Evolutionary conservation across 805 yeast genomes (phyloP).

Genomic region (Nakazawaea siamensis): DNA sequence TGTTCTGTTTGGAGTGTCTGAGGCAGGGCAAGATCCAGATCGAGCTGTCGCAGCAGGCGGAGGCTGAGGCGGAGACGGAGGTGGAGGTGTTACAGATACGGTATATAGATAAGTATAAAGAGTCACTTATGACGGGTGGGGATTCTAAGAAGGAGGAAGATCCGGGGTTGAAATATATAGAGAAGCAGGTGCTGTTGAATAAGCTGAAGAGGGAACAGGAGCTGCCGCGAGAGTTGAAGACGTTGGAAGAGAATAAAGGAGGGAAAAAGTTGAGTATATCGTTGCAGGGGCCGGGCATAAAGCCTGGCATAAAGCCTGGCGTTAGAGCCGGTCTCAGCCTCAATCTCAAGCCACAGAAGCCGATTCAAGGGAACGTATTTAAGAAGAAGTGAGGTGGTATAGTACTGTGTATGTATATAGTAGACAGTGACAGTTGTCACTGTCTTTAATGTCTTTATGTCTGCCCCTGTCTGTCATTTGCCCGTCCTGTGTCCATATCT

Average conservation of each 20-base stretch:
- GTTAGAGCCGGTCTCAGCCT: no score
- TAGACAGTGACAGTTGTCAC: no score
- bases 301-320: neutral
- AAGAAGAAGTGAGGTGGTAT: slow-evolving; percentile 2
- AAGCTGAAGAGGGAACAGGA: slow-evolving; percentile 22
- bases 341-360: no score
- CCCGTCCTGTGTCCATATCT: no score
- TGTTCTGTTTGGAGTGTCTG: slow-evolving; percentile 57
- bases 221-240: neutral
- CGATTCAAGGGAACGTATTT: slow-evolving; percentile 9
- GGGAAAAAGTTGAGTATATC: slow-evolving; percentile 3
- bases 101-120: slow-evolving; percentile 49
- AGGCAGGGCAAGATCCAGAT: slow-evolving; percentile 49
- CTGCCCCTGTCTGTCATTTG: no score
- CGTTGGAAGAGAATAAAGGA: neutral
- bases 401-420: no score
- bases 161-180: slow-evolving; percentile 30
- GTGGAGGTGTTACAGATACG: slow-evolving; percentile 30
- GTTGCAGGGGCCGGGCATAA: neutral
- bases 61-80: slow-evolving; percentile 20
- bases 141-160: slow-evolving; percentile 38
- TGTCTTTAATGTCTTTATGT: no score
- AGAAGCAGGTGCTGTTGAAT: slow-evolving; percentile 37
- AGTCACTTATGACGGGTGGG: slow-evolving; percentile 31
- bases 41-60: slow-evolving; percentile 17